Percentiles rank a stretch among this genome's conserved stretches.
These are phyloP conservation scores for Schizophyllum amplum DNA, from an alignment of 1,284 basidiomycete genomes.

Conservation along the genomic window DNA sequence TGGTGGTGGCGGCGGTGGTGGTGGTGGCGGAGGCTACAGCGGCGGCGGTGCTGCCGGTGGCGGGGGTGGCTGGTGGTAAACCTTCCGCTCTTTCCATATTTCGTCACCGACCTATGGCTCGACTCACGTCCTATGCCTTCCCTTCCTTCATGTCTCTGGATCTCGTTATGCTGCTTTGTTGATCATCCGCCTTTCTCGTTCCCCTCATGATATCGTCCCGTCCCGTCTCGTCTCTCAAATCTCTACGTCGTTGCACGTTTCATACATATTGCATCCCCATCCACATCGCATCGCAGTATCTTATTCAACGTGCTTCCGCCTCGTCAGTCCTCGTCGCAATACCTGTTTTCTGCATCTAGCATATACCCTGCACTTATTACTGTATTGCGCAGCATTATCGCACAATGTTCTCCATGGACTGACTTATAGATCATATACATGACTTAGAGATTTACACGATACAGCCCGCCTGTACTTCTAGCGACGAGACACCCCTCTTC, in stretches of 20 bases:
- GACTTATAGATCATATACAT: too few relatives aligned
- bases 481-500: too few relatives aligned
- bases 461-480: too few relatives aligned
- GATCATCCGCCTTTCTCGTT: not conserved
- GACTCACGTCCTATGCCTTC: not conserved
- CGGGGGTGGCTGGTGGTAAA: conserved; percentile 37
- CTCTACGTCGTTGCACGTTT: not conserved
- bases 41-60: conserved; percentile 20
- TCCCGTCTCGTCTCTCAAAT: not conserved
- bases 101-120: not conserved
- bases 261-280: too few relatives aligned
- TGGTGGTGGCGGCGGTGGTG: conserved; percentile 20
- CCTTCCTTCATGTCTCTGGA: not conserved
- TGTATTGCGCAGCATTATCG: not conserved
- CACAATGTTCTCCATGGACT: too few relatives aligned
- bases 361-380: not conserved
- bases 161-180: not conserved
- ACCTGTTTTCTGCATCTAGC: not conserved
- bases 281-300: not conserved
- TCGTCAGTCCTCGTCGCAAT: not conserved
- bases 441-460: too few relatives aligned
- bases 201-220: not conserved
- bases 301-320: not conserved
- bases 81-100: not conserved
- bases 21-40: conserved; percentile 14